phyloP scores from a whole-genome alignment of 495 filamentous ascomycete species.

The Platismatia glauca region DNA sequence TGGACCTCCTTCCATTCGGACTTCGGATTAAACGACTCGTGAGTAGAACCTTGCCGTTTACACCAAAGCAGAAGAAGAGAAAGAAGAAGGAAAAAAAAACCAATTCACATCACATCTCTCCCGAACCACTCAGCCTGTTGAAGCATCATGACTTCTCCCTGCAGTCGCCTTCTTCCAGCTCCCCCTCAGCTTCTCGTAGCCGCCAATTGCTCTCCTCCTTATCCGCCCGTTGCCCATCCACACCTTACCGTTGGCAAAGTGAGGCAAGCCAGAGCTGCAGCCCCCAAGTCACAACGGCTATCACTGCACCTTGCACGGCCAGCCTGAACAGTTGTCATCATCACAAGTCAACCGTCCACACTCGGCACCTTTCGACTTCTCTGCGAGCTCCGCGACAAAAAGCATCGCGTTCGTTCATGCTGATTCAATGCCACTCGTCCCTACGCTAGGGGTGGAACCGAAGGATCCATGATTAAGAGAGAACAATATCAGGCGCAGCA shows the following conservation, averaged over 20 bases:
- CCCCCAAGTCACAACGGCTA: slow-evolving; percentile 5
- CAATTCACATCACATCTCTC: no score
- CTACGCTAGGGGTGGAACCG: not conserved
- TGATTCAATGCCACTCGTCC: not conserved
- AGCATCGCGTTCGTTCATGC: not conserved
- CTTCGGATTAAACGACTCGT: no score
- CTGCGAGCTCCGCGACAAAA: not conserved
- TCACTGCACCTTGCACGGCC: not conserved
- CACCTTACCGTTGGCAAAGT: not conserved
- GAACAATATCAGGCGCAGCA: not conserved
- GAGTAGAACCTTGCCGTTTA: not conserved
- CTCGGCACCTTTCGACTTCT: not conserved
- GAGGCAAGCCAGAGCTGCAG: slow-evolving; percentile 9
- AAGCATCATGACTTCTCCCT: slow-evolving; percentile 13
- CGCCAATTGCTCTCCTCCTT: slow-evolving; percentile 14
- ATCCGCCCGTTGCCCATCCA: not conserved
- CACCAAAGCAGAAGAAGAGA: no score
- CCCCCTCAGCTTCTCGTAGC: slow-evolving; percentile 5
- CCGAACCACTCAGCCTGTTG: not conserved
- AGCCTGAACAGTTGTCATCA: not conserved
- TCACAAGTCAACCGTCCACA: not conserved
- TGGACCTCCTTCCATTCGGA: no score
- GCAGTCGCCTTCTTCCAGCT: slow-evolving; percentile 7
- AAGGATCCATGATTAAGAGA: not conserved
- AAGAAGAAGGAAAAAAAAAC: no score